Evolutionary conservation across 495 filamentous ascomycete species (phyloP), one percentile per base, ranked within the genome.

Genomic region (Collariella sp.): DNA sequence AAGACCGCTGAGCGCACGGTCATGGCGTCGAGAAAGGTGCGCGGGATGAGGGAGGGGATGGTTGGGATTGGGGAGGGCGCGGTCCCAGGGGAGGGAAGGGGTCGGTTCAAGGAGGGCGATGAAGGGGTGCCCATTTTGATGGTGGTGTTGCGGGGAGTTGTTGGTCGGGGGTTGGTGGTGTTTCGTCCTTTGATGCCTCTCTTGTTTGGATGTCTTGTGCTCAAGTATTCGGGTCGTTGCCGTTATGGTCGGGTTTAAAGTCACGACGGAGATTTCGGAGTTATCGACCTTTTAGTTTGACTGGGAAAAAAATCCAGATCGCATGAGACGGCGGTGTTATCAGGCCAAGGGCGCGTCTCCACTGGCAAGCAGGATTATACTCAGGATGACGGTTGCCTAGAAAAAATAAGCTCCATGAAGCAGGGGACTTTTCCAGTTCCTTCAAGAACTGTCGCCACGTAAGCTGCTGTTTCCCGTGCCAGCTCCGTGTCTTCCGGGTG

Each of bases 21-120:
- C 81, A 95, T 87, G 56, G 88, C 87, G 61, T 91, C 86, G 49
- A 75, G 67, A 73, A 95, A 93, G 57, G 73, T 61, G 16, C 69
- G 66, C 0, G 86, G 83, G 46, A 84, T 67, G 41, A 69, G 56
- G n/a, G 57, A 11, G n/a, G 18, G 12, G 35, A n/a, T 18, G 26
- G 29, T n/a, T 62, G 55, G 4, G 45, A 29, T 13, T 58, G 48
- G 57, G 54, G 18, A 63, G 59, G 5, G 23, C 20, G 20, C 34
- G 40, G 50, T 57, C 38, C 56, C 47, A 56, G 16, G 42, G 11
- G 4, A 44, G 38, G 11, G 4, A 5, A 9, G 66, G 62, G 10
- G 69, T 67, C 1, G 79, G 77, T 45, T 68, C 66, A 0, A 76
- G 75, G 66, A 74, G 67, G 22, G 71, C 52, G 56, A 82, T 71